Base-by-base conservation (phyloP, 108 stramenopile genomes). In the Cafeteria roenbergensis region DNA sequence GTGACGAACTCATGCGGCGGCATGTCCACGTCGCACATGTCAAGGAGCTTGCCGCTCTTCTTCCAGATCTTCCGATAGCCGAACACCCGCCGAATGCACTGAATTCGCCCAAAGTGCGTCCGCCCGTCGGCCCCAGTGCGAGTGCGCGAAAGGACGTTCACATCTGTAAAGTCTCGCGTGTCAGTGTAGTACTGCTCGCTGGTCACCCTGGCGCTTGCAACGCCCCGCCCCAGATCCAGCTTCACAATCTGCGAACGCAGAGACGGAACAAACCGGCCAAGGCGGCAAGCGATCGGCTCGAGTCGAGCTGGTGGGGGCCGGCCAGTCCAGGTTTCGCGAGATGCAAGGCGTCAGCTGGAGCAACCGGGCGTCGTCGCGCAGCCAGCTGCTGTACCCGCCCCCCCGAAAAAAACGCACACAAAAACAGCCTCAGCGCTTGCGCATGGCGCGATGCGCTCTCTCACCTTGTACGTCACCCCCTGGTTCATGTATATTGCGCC, bases 1-100 rank as follows among this genome's bases (percentile, higher is more conserved):
- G 88, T 94, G 51, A 88, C 90, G 64, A 79, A 97, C 77, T 91
- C 88, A 79, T 94, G 84, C 12, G 88, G 77, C 0, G 95, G 95
- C 22, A 97, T 63, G 0, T 82, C 71, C 20, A 93, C 75, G 53
- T 86, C 84, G n/a, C 81, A 77, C 52, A 51, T 51, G 48, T 80
- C 77, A 51, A 82, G 70, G 37, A 75, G 57, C 33, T 30, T 26
- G 27, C 34, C 29, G 3, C 62, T 62, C 2, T 34, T 51, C 32
- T 51, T 42, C 60, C 67, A 72, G n/a, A 69, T 34, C 59, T 77
- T 73, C 28, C 59, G 72, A 54, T 63, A 77, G 57, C 76, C 76
- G 55, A 29, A 72, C 24, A 77, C 67, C 1, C 38, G 25, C n/a
- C 28, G 8, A 3, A 8, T n/a, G 34, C 73, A 53, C 31, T 73